phyloP scores from a whole-genome alignment of 176 grass and related monocot genomes.

The Alopecurus myosuroides region DNA sequence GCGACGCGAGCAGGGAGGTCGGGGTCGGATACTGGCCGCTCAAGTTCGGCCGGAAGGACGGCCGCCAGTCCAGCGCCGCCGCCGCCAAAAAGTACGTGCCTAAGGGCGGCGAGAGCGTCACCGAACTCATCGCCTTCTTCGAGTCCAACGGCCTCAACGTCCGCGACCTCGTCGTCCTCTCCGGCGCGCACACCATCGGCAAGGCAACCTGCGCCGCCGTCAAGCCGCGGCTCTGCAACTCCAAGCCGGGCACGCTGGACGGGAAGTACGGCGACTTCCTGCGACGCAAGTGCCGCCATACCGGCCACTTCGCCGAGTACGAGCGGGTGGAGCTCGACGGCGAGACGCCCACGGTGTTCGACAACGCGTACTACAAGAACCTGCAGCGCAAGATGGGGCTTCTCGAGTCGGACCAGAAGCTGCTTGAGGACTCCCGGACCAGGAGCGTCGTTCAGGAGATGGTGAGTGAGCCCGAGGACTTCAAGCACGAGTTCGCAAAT shows the following conservation, averaged over 20 bases:
- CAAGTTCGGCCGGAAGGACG: slow-evolving; percentile 66
- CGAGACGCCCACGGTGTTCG: slow-evolving; percentile 61
- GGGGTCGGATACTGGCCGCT: slow-evolving; percentile 34
- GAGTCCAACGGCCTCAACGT: slow-evolving; percentile 49
- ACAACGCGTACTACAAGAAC: slow-evolving; percentile 65
- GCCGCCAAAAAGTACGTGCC: slow-evolving; percentile 56
- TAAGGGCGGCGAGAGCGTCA: slow-evolving; percentile 55
- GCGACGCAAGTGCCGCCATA: slow-evolving; percentile 43
- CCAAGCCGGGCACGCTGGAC: slow-evolving; percentile 24
- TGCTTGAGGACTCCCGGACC: slow-evolving; percentile 62
- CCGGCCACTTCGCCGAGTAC: slow-evolving; percentile 6
- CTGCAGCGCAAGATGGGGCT: slow-evolving; percentile 53
- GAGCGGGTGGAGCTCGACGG: slow-evolving; percentile 59
- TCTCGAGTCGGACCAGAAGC: slow-evolving; percentile 49
- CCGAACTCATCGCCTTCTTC: slow-evolving; percentile 63
- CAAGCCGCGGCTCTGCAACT: slow-evolving; percentile 38
- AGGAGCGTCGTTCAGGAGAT: slow-evolving; percentile 17
- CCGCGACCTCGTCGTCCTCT: slow-evolving; percentile 74
- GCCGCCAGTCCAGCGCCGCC: slow-evolving; percentile 22
- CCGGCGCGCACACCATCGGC: slow-evolving; percentile 80
- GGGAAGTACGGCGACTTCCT: slow-evolving; percentile 49
- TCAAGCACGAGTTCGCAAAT: slow-evolving; percentile 50
- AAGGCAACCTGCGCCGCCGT: slow-evolving; percentile 53
- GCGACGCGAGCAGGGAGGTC: slow-evolving; percentile 43
- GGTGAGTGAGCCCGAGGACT: slow-evolving; percentile 3